phyloP scores from a whole-genome alignment of 306 rosid genomes.

The Rosa persica region DNA sequence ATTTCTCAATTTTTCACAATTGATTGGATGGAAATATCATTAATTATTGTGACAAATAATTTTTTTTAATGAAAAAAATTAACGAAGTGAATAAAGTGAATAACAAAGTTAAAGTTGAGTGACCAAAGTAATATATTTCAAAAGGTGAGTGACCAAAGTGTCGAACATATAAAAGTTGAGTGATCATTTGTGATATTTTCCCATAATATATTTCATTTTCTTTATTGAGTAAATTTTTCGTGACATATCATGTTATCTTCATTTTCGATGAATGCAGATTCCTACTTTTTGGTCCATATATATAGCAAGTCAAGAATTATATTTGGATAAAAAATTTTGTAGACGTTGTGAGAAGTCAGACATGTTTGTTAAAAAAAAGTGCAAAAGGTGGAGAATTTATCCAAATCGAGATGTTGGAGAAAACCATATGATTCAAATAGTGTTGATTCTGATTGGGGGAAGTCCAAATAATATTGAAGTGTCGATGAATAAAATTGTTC shows the following conservation, averaged over 20 bases:
- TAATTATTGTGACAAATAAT: too few species aligned
- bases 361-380: not conserved
- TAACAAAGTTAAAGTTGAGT: too few species aligned
- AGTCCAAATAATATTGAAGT: not conserved
- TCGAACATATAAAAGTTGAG: too few species aligned
- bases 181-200: too few species aligned
- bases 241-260: slow-evolving; percentile 4
- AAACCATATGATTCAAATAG: not conserved
- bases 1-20: too few species aligned
- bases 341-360: not conserved
- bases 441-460: not conserved
- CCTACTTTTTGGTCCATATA: not conserved
- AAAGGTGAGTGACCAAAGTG: too few species aligned
- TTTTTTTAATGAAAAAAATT: too few species aligned
- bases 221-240: not conserved
- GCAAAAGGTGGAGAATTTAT: not conserved
- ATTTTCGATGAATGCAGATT: not conserved
- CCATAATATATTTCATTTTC: too few species aligned
- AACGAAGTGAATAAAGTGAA: too few species aligned
- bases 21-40: too few species aligned
- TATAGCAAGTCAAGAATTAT: not conserved
- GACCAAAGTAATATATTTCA: too few species aligned
- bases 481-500: not conserved
- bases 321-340: not conserved
- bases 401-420: not conserved